Base-by-base conservation (phyloP, 192 early-diverging fungal species). In the Backusella circina region DNA sequence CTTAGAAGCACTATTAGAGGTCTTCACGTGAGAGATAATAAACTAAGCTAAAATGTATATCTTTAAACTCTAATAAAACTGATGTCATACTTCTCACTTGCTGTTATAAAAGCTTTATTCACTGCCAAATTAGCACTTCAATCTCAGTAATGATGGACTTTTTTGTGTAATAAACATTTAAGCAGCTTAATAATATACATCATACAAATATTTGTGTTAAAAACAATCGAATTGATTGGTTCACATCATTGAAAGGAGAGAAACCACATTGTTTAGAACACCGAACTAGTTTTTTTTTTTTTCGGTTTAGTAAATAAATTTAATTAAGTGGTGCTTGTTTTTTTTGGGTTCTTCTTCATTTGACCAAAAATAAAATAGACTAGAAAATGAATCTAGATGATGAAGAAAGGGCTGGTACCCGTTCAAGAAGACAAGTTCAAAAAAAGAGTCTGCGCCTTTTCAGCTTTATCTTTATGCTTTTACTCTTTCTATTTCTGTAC, bases 331-430 rank as follows among this genome's bases (percentile, higher is more conserved):
- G 38, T 39, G 0, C 12, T 41, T 41, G 7, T 47, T 47, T 16
- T 47, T 18, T 47, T 47, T 47, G 16, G 44, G 1, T n/a, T 18
- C 6, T 47, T 47, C 44, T n/a, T 47, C 44, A 47, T 47, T 47
- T 47, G 18, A 47, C n/a, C 44, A n/a, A 47, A 47, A n/a, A 16
- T 4, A 47, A 47, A 47, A 47, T 41, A 41, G 39, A 41, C 39
- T 41, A 41, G 39, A 47, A 26, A 28, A 57, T 57, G 51, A 57
- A 57, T 57, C 23, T 57, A 57, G 72, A 74, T 31, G 72, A 74
- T 28, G 26, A 32, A 28, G 72, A 66, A 74, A 74, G 72, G 72
- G 57, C 72, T 31, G 72, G 72, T 30, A 66, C 64, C 39, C 72
- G 32, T 44, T 74, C 72, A 44, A 61, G 72, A 36, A 64, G 38